These are phyloP conservation scores for Acanthamoeba sp. DNA, from an alignment of 208 protist species.

Conservation along the genomic window DNA sequence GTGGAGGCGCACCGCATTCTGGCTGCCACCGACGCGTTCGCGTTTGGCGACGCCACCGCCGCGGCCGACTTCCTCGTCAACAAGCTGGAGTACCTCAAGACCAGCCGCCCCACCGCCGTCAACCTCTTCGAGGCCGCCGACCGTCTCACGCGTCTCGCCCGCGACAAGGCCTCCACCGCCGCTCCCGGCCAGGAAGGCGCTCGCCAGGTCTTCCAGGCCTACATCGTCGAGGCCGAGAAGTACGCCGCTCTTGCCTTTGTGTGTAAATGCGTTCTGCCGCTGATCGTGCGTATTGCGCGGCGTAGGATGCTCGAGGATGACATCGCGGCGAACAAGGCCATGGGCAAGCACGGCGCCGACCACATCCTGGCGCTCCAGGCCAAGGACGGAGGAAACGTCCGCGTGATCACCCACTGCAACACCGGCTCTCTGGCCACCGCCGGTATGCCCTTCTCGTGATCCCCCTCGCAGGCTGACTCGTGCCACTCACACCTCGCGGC, in stretches of 20 bases:
- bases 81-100: conserved; percentile 93
- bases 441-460: too few species aligned
- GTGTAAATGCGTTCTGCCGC: neutral
- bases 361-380: conserved; percentile 88
- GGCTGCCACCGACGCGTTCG: conserved; percentile 77
- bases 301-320: conserved; percentile 91
- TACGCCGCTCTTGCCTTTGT: neutral
- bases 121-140: conserved; percentile 95
- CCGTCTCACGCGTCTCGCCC: conserved; percentile 16
- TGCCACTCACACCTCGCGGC: too few species aligned
- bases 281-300: neutral
- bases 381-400: conserved; percentile 60
- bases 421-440: conserved; percentile 84
- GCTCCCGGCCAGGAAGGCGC: conserved; percentile 50
- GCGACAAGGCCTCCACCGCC: conserved; percentile 26
- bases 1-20: conserved; percentile 86
- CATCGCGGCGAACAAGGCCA: conserved; percentile 93
- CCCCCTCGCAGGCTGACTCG: too few species aligned
- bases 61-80: conserved; percentile 81
- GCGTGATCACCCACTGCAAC: conserved; percentile 86
- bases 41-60: conserved; percentile 81
- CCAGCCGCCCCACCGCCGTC: conserved; percentile 95
- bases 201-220: conserved; percentile 57
- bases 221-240: conserved; percentile 69
- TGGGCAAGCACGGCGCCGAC: conserved; percentile 92